Base-by-base conservation (phyloP, 2,329 filamentous ascomycete genomes). In the Calcarisporium arbuscula region DNA sequence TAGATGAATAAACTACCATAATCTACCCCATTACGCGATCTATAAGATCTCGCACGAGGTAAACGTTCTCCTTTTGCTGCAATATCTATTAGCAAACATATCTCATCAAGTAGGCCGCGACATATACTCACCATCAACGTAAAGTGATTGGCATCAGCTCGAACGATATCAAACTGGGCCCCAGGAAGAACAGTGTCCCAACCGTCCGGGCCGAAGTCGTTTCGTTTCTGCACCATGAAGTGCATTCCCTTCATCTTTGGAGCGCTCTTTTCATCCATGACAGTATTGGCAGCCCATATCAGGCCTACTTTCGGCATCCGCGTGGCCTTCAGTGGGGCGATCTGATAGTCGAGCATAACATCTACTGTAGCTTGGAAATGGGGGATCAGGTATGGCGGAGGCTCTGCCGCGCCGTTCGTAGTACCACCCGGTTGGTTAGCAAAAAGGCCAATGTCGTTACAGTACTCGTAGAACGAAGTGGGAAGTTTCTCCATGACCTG, bases 261-360 rank as follows among this genome's bases (percentile, higher is more conserved):
- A 19, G 22, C 37, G 34, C 10, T 40, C 40, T 79, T 28, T 77
- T 62, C 44, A 80, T 72, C 63, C 80, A 84, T n/a, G 5, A 85
- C 79, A 44, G 81, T 81, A 40, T 85, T 80, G 46, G 80, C 77
- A 55, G 78, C 82, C 81, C 81, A 86, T 49, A 86, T 30, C 72
- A 67, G 47, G 72, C 75, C n/a, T 77, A 74, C 25, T 72, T 70
- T 30, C 79, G 77, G 32, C 70, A 74, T n/a, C n/a, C n/a, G 43
- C 65, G 70, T 14, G 5, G 31, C 15, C 10, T 12, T 79, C 67
- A 49, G 82, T 75, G 7, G 74, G 71, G 48, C 72, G 68, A 14
- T 80, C 77, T 11, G 73, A 59, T 85, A 86, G 52, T 76, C 78
- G 48, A 76, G 79, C 23, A 86, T 64, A 10, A 78, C 79, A 32